A percentile compares a stretch with the other conserved stretches of the same genome.
These are phyloP conservation scores for Pleurotus tuber-regium DNA, from an alignment of 768 basidiomycete genomes.

Conservation along the genomic window DNA sequence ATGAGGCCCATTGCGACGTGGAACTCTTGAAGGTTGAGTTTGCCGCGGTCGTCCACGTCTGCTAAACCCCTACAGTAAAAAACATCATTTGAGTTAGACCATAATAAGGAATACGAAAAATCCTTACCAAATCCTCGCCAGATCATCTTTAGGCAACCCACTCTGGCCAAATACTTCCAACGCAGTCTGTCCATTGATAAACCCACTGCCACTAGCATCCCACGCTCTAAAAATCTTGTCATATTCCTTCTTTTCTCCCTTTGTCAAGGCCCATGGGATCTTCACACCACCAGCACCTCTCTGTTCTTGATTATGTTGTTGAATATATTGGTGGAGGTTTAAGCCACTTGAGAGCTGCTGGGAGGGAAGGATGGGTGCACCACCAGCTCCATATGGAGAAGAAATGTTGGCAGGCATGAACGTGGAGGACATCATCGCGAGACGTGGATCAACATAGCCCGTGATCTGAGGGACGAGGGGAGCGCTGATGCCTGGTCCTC, in stretches of 20 bases:
- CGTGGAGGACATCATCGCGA: slow-evolving; percentile 86
- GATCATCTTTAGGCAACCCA: slow-evolving; percentile 83
- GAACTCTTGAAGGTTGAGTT: slow-evolving; percentile 93
- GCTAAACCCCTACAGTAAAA: slow-evolving; percentile 71
- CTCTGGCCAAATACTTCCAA: slow-evolving; percentile 94
- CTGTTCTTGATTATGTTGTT: slow-evolving; percentile 79
- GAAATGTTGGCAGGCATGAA: slow-evolving; percentile 83
- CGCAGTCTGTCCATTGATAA: slow-evolving; percentile 82
- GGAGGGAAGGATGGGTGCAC: slow-evolving; percentile 63
- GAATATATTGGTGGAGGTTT: slow-evolving; percentile 80
- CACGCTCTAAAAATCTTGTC: slow-evolving; percentile 97
- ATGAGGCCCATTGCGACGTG: slow-evolving; percentile 99
- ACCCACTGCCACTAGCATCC: slow-evolving; percentile 79
- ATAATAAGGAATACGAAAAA: not conserved
- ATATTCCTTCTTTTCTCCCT: slow-evolving; percentile 94
- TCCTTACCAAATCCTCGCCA: slow-evolving; percentile 89
- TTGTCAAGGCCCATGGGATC: slow-evolving; percentile 83
- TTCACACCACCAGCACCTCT: slow-evolving; percentile 63
- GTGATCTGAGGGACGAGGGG: slow-evolving; percentile 73
- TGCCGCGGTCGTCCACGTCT: slow-evolving; percentile 91
- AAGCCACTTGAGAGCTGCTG: slow-evolving; percentile 53
- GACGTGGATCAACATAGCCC: slow-evolving; percentile 78
- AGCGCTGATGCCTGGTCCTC: too few species aligned
- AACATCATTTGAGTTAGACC: slow-evolving; percentile 9
- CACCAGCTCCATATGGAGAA: slow-evolving; percentile 56